Evolutionary conservation across 495 filamentous ascomycete species (phyloP), one percentile per base, ranked within the genome.

Genomic region (Hypoxylon subgilvum): DNA sequence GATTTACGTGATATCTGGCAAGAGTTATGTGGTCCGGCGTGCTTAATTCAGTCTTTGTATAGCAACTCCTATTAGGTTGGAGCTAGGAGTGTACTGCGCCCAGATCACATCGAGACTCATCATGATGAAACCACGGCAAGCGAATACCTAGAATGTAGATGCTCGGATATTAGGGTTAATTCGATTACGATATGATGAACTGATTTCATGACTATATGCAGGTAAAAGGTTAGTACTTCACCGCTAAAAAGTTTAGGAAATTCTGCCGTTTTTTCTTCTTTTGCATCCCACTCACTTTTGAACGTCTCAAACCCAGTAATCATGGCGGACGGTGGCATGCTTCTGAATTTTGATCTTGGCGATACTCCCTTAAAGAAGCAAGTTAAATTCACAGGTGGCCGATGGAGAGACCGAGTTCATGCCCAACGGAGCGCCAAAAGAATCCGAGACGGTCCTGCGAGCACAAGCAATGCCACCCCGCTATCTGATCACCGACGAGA

Each of bases 281-380:
- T 22, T 13, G 13, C 4, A 22, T 30, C 22, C 3, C 16, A 5
- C 1, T 17, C 34, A 4, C 14, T 3, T 18, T 22, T 2, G 14
- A 28, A 34, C 66, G 56, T 28, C 52, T 35, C n/a, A 28, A 27
- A 50, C 35, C 34, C 21, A 21, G 17, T 49, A 6, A 61, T 13
- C 42, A 97, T 96, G 92, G 90, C 91, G 16, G 91, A 97, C 76
- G 89, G 96, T 86, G 91, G 90, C 43, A 88, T 98, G 84, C 82
- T 97, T 40, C 79, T 97, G 70, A 97, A 98, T 69, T 97, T 97
- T 68, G 82, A 88, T 48, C 76, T 94, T 22, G 79, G 81, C 10
- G 88, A 89, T 60, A 79, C 76, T 12, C 73, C 76, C 0, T 23
- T 79, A 0, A 88, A 86, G 50, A 80, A 80, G 3, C 79, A 84